Base-by-base conservation (phyloP, 192 early-diverging fungal species). In the Helicostylum pulchrum region DNA sequence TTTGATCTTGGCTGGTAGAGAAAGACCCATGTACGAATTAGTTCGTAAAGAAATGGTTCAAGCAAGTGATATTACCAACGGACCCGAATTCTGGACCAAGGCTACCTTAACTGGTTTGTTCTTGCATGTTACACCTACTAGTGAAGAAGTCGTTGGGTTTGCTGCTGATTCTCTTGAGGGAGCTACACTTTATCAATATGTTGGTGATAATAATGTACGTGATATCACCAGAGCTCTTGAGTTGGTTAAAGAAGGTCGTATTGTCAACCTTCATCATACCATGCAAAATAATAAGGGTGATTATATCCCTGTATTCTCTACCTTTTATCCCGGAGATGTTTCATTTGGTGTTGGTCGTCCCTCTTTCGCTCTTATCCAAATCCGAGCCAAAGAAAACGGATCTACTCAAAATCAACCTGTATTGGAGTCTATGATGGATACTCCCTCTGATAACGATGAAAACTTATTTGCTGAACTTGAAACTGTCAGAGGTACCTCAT, bases 1-100 rank as follows among this genome's bases (percentile, higher is more conserved):
- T 67, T 77, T 87, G 46, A 79, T 89, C 48, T 43, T 89, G 39
- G 73, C 80, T 3, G 86, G 80, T 31, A 79, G 87, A 21, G 81
- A 83, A 63, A 62, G 73, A 23, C 64, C 68, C 0, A 73, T 86
- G 39, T 71, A 70, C 51, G 49, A 60, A 9, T 61, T 87, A 8
- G 45, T 58, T 14, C 61, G 68, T 47, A 52, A 64, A 9, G 50
- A 64, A 14, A 17, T 64, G 31, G 50, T 53, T 12, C 62, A 53
- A 6, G 51, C 44, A n/a, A 15, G 62, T 54, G 36, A 36, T 21
- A 36, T 54, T 12, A 66, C 34, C 50, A 23, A 34, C 3, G 72
- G 56, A 11, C 52, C 67, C 21, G 84, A 86, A 57, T 73, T 81
- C n/a, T 88, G 87, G 87, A 64, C 68, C 21, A 87, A 83, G 58